Percentiles rank a stretch among this genome's conserved stretches.
Evolutionary conservation across 1,284 basidiomycete species (phyloP).

Genomic region (Ceratobasidium papillatum): DNA sequence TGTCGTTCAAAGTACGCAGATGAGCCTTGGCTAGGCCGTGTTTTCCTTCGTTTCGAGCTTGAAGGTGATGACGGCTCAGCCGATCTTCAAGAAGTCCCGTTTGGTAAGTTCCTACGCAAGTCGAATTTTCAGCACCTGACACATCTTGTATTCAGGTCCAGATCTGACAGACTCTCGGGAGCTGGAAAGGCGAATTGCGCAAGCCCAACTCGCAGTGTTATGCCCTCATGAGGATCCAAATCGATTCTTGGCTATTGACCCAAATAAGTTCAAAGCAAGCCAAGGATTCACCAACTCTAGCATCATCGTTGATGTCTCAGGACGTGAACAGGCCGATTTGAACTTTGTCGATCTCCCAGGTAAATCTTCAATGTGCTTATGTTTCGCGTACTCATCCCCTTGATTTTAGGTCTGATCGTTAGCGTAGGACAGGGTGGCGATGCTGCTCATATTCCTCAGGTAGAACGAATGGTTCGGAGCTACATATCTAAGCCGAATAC

Average conservation of each 20-base stretch:
- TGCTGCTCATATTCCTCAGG: neutral
- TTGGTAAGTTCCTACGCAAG: neutral
- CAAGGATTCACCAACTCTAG: neutral
- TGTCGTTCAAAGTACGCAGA: constrained; percentile 13
- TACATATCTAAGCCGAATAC: constrained; percentile 6
- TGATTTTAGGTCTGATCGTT: neutral
- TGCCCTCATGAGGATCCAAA: constrained; percentile 1
- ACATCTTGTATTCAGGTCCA: neutral
- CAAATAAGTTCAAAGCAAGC: neutral
- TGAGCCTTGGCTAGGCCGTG: neutral
- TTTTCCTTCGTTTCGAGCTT: neutral
- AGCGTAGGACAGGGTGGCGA: neutral
- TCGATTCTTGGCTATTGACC: neutral
- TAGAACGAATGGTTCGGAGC: neutral
- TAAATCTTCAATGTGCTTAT: neutral
- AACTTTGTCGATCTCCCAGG: constrained; percentile 18
- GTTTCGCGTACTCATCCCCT: too few species aligned
- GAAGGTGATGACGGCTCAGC: neutral
- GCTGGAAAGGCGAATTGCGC: neutral
- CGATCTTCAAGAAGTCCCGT: neutral
- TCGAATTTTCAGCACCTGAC: too few species aligned
- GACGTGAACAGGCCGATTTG: neutral
- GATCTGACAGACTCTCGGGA: neutral
- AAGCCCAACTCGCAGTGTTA: constrained; percentile 7
- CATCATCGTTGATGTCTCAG: neutral